These are phyloP conservation scores for Xylaria multiplex DNA, from an alignment of 2,329 filamentous ascomycete genomes.

Conservation along the genomic window DNA sequence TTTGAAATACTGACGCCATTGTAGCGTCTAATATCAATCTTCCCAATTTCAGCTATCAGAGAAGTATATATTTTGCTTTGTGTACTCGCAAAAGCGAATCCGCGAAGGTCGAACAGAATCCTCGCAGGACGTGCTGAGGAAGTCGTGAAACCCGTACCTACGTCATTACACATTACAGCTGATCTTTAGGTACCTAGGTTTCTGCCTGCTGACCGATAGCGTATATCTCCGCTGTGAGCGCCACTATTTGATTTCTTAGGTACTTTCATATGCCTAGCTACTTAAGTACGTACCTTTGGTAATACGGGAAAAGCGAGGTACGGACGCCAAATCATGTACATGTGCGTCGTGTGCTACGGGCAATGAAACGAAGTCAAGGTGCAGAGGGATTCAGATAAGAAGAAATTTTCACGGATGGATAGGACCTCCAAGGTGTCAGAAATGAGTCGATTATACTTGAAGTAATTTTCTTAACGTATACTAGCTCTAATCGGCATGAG, in stretches of 20 bases:
- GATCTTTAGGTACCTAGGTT: not conserved
- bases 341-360: too few species aligned
- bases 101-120: not conserved
- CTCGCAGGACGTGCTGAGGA: not conserved
- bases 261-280: not conserved
- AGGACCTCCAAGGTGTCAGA: not conserved
- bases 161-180: constrained; percentile 16
- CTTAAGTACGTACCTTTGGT: too few species aligned
- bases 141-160: constrained; percentile 1
- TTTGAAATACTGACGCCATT: constrained; percentile 44
- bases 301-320: too few species aligned
- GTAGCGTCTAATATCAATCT: not conserved
- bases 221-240: constrained; percentile 10
- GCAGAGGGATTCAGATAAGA: too few species aligned
- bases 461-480: not conserved
- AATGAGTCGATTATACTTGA: not conserved
- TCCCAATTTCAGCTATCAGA: not conserved
- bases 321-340: too few species aligned
- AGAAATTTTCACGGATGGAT: not conserved
- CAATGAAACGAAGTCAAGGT: too few species aligned
- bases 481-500: not conserved
- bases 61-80: not conserved
- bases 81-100: not conserved
- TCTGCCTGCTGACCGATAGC: not conserved
- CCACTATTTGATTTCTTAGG: constrained; percentile 3